Conservation (phyloP, 345 rosid species). For the Ailanthus altissimus region DNA sequence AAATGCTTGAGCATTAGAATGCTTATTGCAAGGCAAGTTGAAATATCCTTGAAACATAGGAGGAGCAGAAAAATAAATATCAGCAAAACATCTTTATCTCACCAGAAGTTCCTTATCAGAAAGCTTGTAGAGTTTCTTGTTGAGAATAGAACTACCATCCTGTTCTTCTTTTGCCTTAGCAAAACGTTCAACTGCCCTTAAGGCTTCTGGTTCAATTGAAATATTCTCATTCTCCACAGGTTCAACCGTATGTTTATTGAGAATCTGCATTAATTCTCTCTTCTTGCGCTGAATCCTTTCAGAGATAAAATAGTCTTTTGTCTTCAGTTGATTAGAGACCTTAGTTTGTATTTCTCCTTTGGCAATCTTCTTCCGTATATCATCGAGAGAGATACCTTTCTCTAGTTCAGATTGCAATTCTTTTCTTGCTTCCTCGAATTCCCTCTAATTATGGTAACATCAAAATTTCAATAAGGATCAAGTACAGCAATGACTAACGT, state of each 20-base stretch:
- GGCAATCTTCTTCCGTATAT: conserved; percentile 50
- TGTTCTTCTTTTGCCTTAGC: conserved; percentile 60
- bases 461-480: conserved; percentile 8
- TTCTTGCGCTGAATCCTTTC: conserved; percentile 77
- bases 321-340: conserved; percentile 36
- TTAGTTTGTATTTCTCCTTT: conserved; percentile 57
- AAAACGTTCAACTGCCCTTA: conserved; percentile 60
- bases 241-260: conserved; percentile 51
- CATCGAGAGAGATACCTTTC: conserved; percentile 57
- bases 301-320: conserved; percentile 36
- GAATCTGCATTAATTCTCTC: conserved; percentile 68
- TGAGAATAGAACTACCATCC: conserved; percentile 49
- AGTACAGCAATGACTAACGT: conserved; percentile 12
- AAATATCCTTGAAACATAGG: not conserved
- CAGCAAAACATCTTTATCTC: conserved; percentile 33
- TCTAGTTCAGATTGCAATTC: conserved; percentile 61
- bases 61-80: conserved; percentile 13
- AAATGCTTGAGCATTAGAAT: conserved; percentile 22
- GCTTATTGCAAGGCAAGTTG: conserved; percentile 14
- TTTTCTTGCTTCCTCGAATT: conserved; percentile 70
- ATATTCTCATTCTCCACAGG: conserved; percentile 30
- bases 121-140: conserved; percentile 71
- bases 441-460: conserved; percentile 41
- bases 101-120: conserved; percentile 76
- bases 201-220: conserved; percentile 51